Evolutionary conservation across 169 alveolate species (phyloP).

Genomic region (Plasmodium blacklocki): DNA sequence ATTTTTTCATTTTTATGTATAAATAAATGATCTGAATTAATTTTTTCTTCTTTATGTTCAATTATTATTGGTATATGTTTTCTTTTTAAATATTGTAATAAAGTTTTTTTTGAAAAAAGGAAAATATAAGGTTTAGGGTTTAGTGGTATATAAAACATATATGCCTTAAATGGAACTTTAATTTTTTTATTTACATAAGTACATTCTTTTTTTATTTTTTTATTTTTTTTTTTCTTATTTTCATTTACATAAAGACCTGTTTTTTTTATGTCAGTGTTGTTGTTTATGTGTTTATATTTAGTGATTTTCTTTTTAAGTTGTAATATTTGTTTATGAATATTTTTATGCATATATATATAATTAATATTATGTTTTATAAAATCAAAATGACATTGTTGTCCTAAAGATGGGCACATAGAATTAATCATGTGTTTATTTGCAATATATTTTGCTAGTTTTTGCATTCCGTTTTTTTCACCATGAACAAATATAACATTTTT

Average conservation of each 20-base stretch:
- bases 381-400: constrained; percentile 36
- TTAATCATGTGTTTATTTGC: constrained; percentile 27
- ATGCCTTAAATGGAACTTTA: constrained; percentile 16
- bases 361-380: constrained; percentile 38
- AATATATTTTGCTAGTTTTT: constrained; percentile 86
- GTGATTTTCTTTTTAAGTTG: neutral
- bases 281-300: too few species aligned
- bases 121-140: constrained; percentile 32
- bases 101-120: constrained; percentile 34
- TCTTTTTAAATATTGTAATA: constrained; percentile 10
- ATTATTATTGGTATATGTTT: constrained; percentile 17
- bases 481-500: constrained; percentile 95
- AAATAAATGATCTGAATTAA: constrained; percentile 2
- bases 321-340: constrained; percentile 8
- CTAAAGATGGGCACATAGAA: constrained; percentile 61
- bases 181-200: neutral
- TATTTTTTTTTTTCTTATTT: too few species aligned
- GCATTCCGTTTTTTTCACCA: constrained; percentile 98
- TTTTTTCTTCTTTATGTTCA: neutral
- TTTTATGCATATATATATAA: constrained; percentile 21
- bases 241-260: too few species aligned
- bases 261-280: too few species aligned
- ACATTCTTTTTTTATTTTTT: too few species aligned
- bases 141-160: constrained; percentile 6
- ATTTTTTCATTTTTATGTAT: neutral